Percentiles rank a stretch among this genome's conserved stretches.
These are phyloP conservation scores for Arthrobotrys entomopaga DNA, from an alignment of 2,329 filamentous ascomycete species.

Conservation along the genomic window DNA sequence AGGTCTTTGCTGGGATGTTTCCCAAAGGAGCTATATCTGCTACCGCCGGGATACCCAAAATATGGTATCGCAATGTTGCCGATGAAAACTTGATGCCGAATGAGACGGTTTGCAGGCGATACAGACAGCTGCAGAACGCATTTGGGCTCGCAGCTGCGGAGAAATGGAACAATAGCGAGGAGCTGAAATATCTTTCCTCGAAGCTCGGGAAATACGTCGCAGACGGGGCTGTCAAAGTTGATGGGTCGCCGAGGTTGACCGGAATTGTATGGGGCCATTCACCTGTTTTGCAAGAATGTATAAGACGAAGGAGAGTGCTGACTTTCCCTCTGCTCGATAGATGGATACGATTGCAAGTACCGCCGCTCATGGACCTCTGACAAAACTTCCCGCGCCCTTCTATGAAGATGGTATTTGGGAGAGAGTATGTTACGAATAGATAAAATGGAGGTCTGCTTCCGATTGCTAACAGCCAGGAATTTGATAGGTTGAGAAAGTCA, in stretches of 20 bases:
- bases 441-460: not conserved
- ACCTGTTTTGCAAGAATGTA: not conserved
- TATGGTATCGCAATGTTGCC: slow-evolving; percentile 61
- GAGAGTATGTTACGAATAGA: slow-evolving; percentile 13
- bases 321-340: not conserved
- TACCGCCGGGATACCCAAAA: slow-evolving; percentile 57
- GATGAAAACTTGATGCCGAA: slow-evolving; percentile 86
- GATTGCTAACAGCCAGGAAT: not conserved
- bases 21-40: slow-evolving; percentile 67
- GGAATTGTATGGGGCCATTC: slow-evolving; percentile 68
- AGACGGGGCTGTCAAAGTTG: slow-evolving; percentile 76
- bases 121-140: slow-evolving; percentile 72
- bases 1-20: slow-evolving; percentile 79
- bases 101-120: slow-evolving; percentile 77
- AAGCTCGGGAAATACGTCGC: slow-evolving; percentile 89
- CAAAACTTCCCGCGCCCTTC: slow-evolving; percentile 82
- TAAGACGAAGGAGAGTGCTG: not conserved
- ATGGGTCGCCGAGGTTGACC: slow-evolving; percentile 82
- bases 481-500: slow-evolving; percentile 23
- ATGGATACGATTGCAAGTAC: slow-evolving; percentile 95
- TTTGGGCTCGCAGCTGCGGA: slow-evolving; percentile 60
- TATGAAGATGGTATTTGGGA: slow-evolving; percentile 71
- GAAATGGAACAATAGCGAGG: slow-evolving; percentile 78
- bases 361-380: slow-evolving; percentile 81
- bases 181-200: slow-evolving; percentile 84